These are phyloP conservation scores for Lathyrus aphaca DNA, from an alignment of 306 rosid genomes.

Conservation along the genomic window DNA sequence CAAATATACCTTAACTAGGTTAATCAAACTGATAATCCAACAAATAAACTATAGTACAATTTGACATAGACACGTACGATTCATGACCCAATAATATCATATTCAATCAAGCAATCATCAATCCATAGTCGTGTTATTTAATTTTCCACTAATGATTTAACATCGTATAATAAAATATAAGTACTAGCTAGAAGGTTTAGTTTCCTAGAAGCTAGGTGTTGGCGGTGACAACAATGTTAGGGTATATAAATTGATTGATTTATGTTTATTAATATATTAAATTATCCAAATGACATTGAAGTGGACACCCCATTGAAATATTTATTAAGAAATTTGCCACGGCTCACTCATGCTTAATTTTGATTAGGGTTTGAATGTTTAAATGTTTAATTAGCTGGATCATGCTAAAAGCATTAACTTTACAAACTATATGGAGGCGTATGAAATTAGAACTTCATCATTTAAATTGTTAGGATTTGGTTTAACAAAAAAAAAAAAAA, in stretches of 20 bases:
- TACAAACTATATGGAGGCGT: slow-evolving; percentile 23
- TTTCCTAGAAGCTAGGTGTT: slow-evolving; percentile 52
- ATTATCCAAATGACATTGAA: slow-evolving; percentile 32
- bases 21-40: slow-evolving; percentile 24
- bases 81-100: slow-evolving; percentile 27
- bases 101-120: slow-evolving; percentile 22
- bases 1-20: slow-evolving; percentile 38
- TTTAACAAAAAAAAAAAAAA: no score
- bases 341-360: slow-evolving; percentile 31
- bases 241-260: slow-evolving; percentile 39
- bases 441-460: not conserved
- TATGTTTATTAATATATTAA: slow-evolving; percentile 7
- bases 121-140: not conserved
- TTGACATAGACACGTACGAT: slow-evolving; percentile 29
- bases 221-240: slow-evolving; percentile 39
- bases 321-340: slow-evolving; percentile 31
- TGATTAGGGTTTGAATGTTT: slow-evolving; percentile 42
- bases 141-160: slow-evolving; percentile 29
- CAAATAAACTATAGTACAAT: slow-evolving; percentile 40
- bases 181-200: slow-evolving; percentile 29
- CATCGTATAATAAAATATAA: not conserved
- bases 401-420: slow-evolving; percentile 37
- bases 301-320: slow-evolving; percentile 43
- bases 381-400: slow-evolving; percentile 37
- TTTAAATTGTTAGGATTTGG: slow-evolving; percentile 10